Evolutionary conservation across 345 rosid species (phyloP), one percentile per base, ranked within the genome.

Genomic region (Lumnitzera racemosa): DNA sequence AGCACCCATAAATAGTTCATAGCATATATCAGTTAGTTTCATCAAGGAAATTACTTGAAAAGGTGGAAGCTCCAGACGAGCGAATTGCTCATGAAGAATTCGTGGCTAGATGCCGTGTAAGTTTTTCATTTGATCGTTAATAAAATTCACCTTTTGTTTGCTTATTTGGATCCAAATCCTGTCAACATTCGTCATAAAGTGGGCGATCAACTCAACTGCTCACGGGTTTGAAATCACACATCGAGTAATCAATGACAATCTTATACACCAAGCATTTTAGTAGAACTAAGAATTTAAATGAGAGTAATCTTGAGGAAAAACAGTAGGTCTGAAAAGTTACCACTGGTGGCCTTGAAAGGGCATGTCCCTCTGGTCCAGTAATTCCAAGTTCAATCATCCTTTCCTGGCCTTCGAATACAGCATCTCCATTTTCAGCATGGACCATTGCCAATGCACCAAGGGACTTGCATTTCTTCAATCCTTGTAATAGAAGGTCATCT

Each of bases 401-500:
- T 56, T 78, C 78, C 74, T 94, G 99, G 49, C 99, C 99, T 82
- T 86, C 96, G 23, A 79, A 80, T 12, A 94, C 99, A 46, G 92
- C 99, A 80, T 94, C 97, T 56, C 99, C 97, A 72, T 94, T 90
- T 85, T 94, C 99, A 59, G 97, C 97, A 74, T 94, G 99, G 71
- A 94, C 99, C 99, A 94, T 94, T 14, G 97, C 88, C 75, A 94
- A 68, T 69, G 97, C 99, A 64, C 99, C 99, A 16, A 94, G 90
- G 57, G 95, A 81, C 76, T 90, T 94, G 70, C 99, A 94, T 71
- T 68, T 77, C 80, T 86, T 79, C 15, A 94, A 70, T 51, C 97
- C 99, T 71, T 86, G 82, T 55, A 94, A 52, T 49, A 94, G 81
- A 61, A 94, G 90, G 62, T 86, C 99, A 49, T 92, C 98, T 49